Evolutionary conservation across 495 filamentous ascomycete genomes (phyloP).

Genomic region (Penicillium turbatum): DNA sequence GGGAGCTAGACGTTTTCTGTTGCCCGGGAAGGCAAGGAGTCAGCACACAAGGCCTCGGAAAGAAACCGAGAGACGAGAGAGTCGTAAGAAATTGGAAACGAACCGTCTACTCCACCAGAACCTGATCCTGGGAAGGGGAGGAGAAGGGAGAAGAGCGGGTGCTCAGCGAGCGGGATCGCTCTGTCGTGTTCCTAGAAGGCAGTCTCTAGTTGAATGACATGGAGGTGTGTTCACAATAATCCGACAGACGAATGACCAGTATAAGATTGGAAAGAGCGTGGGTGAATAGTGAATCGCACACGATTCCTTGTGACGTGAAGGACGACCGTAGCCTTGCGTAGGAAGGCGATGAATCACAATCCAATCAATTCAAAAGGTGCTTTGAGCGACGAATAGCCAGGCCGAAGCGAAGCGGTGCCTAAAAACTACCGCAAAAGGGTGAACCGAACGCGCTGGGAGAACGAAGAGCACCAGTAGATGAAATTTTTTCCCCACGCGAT

Average conservation of each 20-base stretch:
- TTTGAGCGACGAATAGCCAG: constrained; percentile 10
- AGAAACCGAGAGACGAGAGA: constrained; percentile 12
- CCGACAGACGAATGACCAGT: constrained; percentile 15
- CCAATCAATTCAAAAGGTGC: constrained; percentile 5
- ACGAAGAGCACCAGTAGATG: constrained; percentile 16
- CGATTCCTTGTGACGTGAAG: constrained; percentile 4
- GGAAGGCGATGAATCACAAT: constrained; percentile 1
- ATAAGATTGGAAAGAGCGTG: constrained; percentile 28
- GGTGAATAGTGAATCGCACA: not conserved
- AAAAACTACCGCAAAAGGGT: constrained; percentile 6
- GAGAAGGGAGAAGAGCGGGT: constrained; percentile 30
- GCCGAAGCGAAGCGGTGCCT: constrained; percentile 1
- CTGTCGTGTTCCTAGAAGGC: constrained; percentile 27
- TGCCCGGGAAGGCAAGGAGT: constrained; percentile 13
- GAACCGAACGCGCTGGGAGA: constrained; percentile 6
- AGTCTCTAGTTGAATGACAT: constrained; percentile 47
- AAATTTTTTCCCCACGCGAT: constrained; percentile 28
- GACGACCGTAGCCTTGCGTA: not conserved
- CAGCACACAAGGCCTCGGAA: constrained; percentile 11
- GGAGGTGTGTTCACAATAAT: constrained; percentile 27
- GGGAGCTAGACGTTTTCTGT: constrained; percentile 33
- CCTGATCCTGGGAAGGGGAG: constrained; percentile 36
- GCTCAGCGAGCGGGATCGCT: constrained; percentile 44
- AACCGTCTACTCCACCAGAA: constrained; percentile 47
- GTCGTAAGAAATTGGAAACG: constrained; percentile 23